phyloP scores from a whole-genome alignment of 2,329 filamentous ascomycete species.

The Pseudocercospora pini-densiflorae region DNA sequence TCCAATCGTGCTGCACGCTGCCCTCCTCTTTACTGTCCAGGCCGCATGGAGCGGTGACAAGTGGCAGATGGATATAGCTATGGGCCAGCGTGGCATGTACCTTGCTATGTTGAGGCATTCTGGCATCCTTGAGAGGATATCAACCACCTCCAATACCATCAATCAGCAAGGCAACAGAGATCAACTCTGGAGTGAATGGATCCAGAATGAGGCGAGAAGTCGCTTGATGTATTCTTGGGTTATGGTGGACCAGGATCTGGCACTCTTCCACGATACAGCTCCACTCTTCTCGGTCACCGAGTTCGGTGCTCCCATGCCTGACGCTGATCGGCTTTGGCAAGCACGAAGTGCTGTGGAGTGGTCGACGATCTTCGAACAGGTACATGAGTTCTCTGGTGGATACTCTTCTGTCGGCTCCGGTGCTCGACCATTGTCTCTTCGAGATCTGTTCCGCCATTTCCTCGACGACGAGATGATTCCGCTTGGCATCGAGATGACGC shows the following conservation, averaged over 20 bases:
- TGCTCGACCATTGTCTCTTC: conserved; percentile 62
- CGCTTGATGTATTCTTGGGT: conserved; percentile 77
- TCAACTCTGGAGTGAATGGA: conserved; percentile 67
- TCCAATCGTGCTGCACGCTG: conserved; percentile 66
- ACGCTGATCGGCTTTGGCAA: conserved; percentile 66
- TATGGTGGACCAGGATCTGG: conserved; percentile 74
- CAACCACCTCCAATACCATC: conserved; percentile 52
- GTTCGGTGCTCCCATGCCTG: conserved; percentile 67
- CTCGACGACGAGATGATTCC: conserved; percentile 65
- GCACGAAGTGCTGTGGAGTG: conserved; percentile 63
- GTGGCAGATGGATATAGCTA: conserved; percentile 77
- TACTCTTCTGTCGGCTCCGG: conserved; percentile 60
- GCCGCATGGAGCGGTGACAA: conserved; percentile 77
- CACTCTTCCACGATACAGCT: conserved; percentile 67
- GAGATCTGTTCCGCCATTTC: conserved; percentile 70
- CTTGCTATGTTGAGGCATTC: conserved; percentile 73
- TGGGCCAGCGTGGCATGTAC: conserved; percentile 76
- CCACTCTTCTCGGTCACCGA: conserved; percentile 69
- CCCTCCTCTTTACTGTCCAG: conserved; percentile 69
- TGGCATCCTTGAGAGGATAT: conserved; percentile 61
- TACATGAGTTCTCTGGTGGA: conserved; percentile 60
- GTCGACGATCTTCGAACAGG: conserved; percentile 62
- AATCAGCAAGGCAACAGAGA: conserved; percentile 53
- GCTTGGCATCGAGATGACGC: conserved; percentile 58
- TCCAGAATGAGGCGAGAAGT: conserved; percentile 65